These are phyloP conservation scores for Aspergillus eucalypticola DNA, from an alignment of 2,329 filamentous ascomycete species.

Conservation along the genomic window DNA sequence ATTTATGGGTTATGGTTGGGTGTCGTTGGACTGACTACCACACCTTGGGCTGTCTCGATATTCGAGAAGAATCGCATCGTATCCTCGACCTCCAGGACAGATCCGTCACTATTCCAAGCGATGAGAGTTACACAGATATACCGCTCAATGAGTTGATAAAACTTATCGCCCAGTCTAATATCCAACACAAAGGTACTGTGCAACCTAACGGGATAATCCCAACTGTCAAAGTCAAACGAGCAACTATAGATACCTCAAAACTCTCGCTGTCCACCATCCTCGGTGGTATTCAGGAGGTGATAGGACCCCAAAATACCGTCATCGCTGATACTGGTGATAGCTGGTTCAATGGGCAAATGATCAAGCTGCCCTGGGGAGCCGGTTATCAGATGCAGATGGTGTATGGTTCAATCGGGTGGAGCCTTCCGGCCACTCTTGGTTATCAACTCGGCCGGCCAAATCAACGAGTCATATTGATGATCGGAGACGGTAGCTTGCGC, in stretches of 20 bases:
- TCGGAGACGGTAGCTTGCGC: slow-evolving; percentile 20
- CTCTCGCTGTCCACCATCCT: too few relatives aligned
- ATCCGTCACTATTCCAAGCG: too few relatives aligned
- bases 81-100: too few relatives aligned
- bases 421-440: slow-evolving; percentile 7
- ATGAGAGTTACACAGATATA: too few relatives aligned
- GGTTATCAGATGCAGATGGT: slow-evolving; percentile 13
- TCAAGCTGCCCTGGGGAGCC: not conserved
- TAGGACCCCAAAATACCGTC: slow-evolving; percentile 3
- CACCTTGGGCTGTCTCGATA: too few relatives aligned
- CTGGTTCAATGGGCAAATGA: slow-evolving; percentile 11
- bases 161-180: too few relatives aligned
- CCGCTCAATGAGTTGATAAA: too few relatives aligned
- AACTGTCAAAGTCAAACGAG: too few relatives aligned
- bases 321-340: slow-evolving; percentile 15
- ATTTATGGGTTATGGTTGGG: slow-evolving; percentile 10
- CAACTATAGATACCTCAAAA: too few relatives aligned
- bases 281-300: not conserved
- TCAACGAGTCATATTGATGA: slow-evolving; percentile 9
- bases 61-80: too few relatives aligned
- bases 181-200: too few relatives aligned
- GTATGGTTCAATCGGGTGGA: slow-evolving; percentile 19
- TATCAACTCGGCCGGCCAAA: slow-evolving; percentile 4
- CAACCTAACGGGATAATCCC: too few relatives aligned
- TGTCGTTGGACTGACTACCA: slow-evolving; percentile 8